Evolutionary conservation across 148 eudicot species (phyloP), one percentile per base, ranked within the genome.

Genomic region (Silene conica): DNA sequence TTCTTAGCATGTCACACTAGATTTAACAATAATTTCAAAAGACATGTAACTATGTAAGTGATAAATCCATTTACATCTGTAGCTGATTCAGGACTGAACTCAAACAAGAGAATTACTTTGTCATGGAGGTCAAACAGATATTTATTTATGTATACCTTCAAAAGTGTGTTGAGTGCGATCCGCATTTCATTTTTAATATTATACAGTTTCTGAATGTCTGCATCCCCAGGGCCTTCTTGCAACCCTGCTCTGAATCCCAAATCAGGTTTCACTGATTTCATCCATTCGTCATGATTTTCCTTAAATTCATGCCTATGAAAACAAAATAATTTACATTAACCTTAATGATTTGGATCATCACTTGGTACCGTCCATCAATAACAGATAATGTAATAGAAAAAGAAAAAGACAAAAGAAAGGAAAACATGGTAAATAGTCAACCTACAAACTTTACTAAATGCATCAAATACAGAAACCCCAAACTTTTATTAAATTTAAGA

Each of bases 261-360:
- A 22, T 84, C 80, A 64, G 93, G 96, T 76, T 91, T 94, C 76
- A 72, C 85, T 3, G 86, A 86, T 64, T 74, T 82, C 67, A 91
- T 83, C 98, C 98, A 94, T 71, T 87, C 93, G n/a, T 61, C 86
- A 74, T 94, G 97, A 70, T 83, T 87, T 74, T 82, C 76, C 74
- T 77, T 86, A 71, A 94, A 88, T 78, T 94, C 98, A 80, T 88
- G 83, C 84, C 18, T 23, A 71, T 71, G 55, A 71, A 63, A 63
- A 63, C 11, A 38, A 62, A 62, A 11, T 61, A 46, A 50, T 13
- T 50, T 3, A 15, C 55, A 50, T 50, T 50, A 13, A 50, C 8
- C 55, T 50, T 13, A 50, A 50, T 12, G 55, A 3, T 15, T 50
- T 50, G 55, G 52, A 48, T 48, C 14, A 48, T 48, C 52, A 11